Conservation (phyloP, 768 basidiomycete genomes). For the Amanita inopinata region DNA sequence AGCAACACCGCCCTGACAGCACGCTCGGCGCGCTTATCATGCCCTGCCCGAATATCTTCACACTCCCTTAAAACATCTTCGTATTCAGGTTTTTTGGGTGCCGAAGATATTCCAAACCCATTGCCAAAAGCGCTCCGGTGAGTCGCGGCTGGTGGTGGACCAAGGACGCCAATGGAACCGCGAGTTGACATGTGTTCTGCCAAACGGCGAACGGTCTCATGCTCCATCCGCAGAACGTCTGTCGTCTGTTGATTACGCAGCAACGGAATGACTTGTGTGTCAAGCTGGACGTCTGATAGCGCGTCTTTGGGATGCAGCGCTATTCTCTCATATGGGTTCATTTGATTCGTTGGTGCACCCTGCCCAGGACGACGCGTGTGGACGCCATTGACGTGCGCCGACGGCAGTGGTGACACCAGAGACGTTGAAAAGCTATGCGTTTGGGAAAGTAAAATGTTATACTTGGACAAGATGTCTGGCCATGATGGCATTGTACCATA, state of each 20-base stretch:
- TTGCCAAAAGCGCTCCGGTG: slow-evolving; percentile 11
- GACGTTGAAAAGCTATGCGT: slow-evolving; percentile 68
- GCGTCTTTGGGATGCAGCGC: slow-evolving; percentile 52
- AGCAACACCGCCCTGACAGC: slow-evolving; percentile 73
- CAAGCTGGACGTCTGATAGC: slow-evolving; percentile 58
- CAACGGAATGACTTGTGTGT: slow-evolving; percentile 63
- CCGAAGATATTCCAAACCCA: slow-evolving; percentile 14
- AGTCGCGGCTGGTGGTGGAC: slow-evolving; percentile 20
- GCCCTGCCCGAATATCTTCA: slow-evolving; percentile 53
- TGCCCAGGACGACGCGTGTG: slow-evolving; percentile 11
- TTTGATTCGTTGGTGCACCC: slow-evolving; percentile 8
- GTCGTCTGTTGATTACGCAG: slow-evolving; percentile 74
- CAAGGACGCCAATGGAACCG: slow-evolving; percentile 42
- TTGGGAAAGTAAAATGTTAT: slow-evolving; percentile 76
- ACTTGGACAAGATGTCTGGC: slow-evolving; percentile 83
- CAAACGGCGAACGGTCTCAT: slow-evolving; percentile 60
- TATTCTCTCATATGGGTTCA: slow-evolving; percentile 53
- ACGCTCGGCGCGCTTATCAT: slow-evolving; percentile 68
- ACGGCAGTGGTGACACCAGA: slow-evolving; percentile 33
- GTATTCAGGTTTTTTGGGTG: slow-evolving; percentile 36
- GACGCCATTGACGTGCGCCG: slow-evolving; percentile 8
- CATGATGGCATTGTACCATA: slow-evolving; percentile 62
- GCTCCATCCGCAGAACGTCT: slow-evolving; percentile 64
- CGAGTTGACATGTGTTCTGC: slow-evolving; percentile 56
- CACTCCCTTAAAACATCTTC: slow-evolving; percentile 62